Evolutionary conservation across 1,284 basidiomycete genomes (phyloP).

Genomic region (Athelia psychrophila): DNA sequence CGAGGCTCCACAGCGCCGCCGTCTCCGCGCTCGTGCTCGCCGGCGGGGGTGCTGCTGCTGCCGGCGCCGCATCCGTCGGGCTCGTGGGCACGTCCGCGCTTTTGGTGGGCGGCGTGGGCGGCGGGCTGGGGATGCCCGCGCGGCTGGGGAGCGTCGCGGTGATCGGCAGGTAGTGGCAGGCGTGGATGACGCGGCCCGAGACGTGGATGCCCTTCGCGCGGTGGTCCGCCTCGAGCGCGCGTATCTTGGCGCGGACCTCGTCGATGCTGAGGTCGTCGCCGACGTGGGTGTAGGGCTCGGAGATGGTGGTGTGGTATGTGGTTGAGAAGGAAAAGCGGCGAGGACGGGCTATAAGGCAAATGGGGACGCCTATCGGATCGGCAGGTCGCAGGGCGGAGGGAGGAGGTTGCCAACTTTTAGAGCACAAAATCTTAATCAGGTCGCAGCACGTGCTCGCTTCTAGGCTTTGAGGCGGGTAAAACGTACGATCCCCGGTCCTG

Average conservation of each 20-base stretch:
- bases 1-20: conserved; percentile 64
- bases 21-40: conserved; percentile 10
- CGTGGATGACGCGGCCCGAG: conserved; percentile 84
- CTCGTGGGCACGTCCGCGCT: conserved; percentile 39
- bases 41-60: conserved; percentile 11
- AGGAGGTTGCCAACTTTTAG: no score
- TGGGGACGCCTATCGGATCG: conserved; percentile 1
- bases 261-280: conserved; percentile 40
- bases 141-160: conserved; percentile 50
- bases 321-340: neutral
- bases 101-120: conserved; percentile 59
- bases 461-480: no score
- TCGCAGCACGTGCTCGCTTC: no score
- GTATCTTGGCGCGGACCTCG: conserved; percentile 58
- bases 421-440: no score
- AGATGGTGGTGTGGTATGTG: neutral
- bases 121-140: conserved; percentile 60
- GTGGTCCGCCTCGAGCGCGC: conserved; percentile 67
- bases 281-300: conserved; percentile 37
- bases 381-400: neutral
- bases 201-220: conserved; percentile 65
- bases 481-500: no score
- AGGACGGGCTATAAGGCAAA: neutral
- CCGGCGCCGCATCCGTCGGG: conserved; percentile 14
- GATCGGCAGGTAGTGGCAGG: conserved; percentile 82